Evolutionary conservation across 2,329 filamentous ascomycete genomes (phyloP), one percentile per base, ranked within the genome.

Genomic region (Thelonectria discophora): DNA sequence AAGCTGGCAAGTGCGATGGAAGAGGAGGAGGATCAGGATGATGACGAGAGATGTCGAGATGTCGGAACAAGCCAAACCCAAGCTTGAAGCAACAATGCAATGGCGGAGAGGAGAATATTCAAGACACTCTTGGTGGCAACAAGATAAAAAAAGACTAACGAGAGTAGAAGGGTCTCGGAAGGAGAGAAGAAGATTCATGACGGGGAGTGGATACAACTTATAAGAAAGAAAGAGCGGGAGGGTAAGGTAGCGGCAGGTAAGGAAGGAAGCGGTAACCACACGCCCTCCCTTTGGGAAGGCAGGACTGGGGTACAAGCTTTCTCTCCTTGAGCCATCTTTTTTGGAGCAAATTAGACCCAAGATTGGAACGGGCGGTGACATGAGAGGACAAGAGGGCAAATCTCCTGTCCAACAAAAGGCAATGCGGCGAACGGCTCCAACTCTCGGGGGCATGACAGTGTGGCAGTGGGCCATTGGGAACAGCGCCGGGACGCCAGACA

Each of bases 341-440:
- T 42, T 49, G 63, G 65, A 68, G 61, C 64, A 65, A 67, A 69
- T 67, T 69, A 71, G 72, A 66, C 66, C 70, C 67, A 64, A 73
- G 69, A 69, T 74, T 73, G 67, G 66, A 71, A 73, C 70, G 69
- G 69, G 74, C 75, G 73, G 73, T 75, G 73, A 73, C 74, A 73
- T 74, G 71, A 73, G 71, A 72, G 71, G 60, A 64, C 64, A 54
- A 69, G 65, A 64, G 64, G 65, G 65, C 67, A 70, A 69, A 68
- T 70, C 69, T 73, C 69, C 69, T 72, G 69, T 66, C 66, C 66
- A 63, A 67, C 66, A 63, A 64, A 69, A 62, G 61, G 45, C 62
- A 69, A 72, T 72, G 65, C 69, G 68, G 69, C 69, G 66, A 68
- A 72, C 68, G 66, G 69, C 66, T 68, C 66, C 65, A 72, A 65